phyloP scores from a whole-genome alignment of 495 filamentous ascomycete species.

The Terfezia boudieri region DNA sequence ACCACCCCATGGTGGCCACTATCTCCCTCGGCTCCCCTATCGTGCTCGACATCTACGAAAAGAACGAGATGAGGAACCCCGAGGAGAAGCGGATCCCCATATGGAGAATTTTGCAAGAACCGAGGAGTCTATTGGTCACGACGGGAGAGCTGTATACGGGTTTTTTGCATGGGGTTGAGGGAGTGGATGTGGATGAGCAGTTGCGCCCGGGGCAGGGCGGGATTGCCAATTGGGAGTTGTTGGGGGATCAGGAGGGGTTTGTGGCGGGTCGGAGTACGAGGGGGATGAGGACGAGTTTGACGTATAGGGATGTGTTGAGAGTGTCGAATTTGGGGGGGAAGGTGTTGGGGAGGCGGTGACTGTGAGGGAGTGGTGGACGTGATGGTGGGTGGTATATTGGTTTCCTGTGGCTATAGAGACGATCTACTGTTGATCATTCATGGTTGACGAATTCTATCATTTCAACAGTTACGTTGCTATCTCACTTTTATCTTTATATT shows the following conservation, averaged over 20 bases:
- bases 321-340: conserved; percentile 55
- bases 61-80: conserved; percentile 25
- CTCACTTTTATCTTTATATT: not conserved
- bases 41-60: conserved; percentile 57
- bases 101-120: conserved; percentile 68
- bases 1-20: conserved; percentile 71
- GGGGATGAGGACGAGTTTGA: conserved; percentile 57
- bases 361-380: not conserved
- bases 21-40: conserved; percentile 59
- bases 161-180: conserved; percentile 56
- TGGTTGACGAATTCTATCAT: not conserved
- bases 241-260: conserved; percentile 39
- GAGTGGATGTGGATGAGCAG: conserved; percentile 34
- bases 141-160: conserved; percentile 43
- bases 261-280: conserved; percentile 35
- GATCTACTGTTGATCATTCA: too few species aligned
- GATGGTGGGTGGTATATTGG: too few species aligned
- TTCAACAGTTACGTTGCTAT: not conserved
- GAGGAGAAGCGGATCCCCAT: conserved; percentile 23
- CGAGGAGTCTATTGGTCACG: conserved; percentile 54
- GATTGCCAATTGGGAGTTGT: conserved; percentile 63
- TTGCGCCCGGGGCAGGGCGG: conserved; percentile 28
- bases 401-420: too few species aligned
- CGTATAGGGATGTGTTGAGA: conserved; percentile 79
- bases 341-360: conserved; percentile 4